Conservation (phyloP, 345 rosid species). For the Corchorus capsularis region DNA sequence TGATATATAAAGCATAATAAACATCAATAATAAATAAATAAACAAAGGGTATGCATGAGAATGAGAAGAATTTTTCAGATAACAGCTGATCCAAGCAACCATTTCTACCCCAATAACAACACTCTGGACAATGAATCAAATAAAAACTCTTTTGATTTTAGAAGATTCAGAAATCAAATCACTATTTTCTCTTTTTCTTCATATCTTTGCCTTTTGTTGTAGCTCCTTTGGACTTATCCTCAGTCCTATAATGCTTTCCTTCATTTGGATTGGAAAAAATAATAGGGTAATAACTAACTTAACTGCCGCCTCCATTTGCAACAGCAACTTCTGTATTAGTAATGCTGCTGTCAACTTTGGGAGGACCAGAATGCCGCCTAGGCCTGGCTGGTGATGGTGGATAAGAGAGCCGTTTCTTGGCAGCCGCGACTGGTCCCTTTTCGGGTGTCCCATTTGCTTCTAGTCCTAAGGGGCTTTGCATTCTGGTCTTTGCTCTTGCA, state of each 20-base stretch:
- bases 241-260: not conserved
- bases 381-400: slow-evolving; percentile 74
- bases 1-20: slow-evolving; percentile 13
- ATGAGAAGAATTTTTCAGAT: slow-evolving; percentile 10
- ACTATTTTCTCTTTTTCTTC: not conserved
- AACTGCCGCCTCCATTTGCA: slow-evolving; percentile 45
- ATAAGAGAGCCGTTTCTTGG: slow-evolving; percentile 83
- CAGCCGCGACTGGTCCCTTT: slow-evolving; percentile 36
- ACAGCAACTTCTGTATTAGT: slow-evolving; percentile 37
- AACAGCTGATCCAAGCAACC: slow-evolving; percentile 25
- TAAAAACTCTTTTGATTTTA: not conserved
- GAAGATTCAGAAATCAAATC: not conserved
- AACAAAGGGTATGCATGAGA: not conserved
- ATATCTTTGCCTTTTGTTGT: not conserved
- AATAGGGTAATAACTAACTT: slow-evolving; percentile 22
- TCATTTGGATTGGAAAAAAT: not conserved
- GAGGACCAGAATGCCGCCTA: slow-evolving; percentile 79
- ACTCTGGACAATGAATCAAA: not conserved
- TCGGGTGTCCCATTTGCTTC: slow-evolving; percentile 61
- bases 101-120: not conserved
- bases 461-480: slow-evolving; percentile 50
- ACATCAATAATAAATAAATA: slow-evolving; percentile 13
- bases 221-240: not conserved
- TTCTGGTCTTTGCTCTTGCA: slow-evolving; percentile 78
- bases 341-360: slow-evolving; percentile 60